These are phyloP conservation scores for Rhododendron henanense DNA, from an alignment of 148 eudicot species.

Conservation along the genomic window DNA sequence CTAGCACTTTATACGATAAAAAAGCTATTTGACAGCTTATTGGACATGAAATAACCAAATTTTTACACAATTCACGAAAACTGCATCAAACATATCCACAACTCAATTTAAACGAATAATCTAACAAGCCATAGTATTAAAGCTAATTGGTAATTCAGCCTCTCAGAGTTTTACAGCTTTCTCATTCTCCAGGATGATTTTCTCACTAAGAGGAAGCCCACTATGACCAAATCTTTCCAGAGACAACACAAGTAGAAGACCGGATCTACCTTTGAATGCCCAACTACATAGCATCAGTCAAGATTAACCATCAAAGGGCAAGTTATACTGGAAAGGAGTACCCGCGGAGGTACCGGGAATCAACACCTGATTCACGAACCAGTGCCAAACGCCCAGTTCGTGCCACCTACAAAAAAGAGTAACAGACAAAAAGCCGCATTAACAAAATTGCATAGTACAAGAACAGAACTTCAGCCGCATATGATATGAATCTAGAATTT, in stretches of 20 bases:
- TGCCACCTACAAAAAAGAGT: conserved; percentile 44
- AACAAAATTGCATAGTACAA: not conserved
- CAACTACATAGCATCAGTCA: not conserved
- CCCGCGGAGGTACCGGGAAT: conserved; percentile 78
- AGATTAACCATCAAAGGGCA: not conserved
- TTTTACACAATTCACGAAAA: not conserved
- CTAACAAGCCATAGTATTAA: not conserved
- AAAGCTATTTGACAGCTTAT: not conserved
- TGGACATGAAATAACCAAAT: not conserved
- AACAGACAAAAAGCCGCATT: not conserved
- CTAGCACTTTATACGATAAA: not conserved
- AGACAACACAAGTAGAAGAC: not conserved
- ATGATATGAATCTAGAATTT: not conserved
- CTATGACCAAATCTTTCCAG: not conserved
- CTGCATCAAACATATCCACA: not conserved
- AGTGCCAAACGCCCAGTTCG: conserved; percentile 73
- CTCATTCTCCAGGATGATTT: not conserved
- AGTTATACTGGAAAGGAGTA: conserved; percentile 66
- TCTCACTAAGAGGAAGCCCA: not conserved
- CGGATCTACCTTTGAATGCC: not conserved
- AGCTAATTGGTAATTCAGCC: not conserved
- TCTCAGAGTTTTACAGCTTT: not conserved
- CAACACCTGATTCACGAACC: conserved; percentile 83
- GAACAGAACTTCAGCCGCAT: not conserved
- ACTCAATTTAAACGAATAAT: not conserved